Conservation (phyloP, 495 filamentous ascomycete genomes). For the Penicillium bialowiezense region DNA sequence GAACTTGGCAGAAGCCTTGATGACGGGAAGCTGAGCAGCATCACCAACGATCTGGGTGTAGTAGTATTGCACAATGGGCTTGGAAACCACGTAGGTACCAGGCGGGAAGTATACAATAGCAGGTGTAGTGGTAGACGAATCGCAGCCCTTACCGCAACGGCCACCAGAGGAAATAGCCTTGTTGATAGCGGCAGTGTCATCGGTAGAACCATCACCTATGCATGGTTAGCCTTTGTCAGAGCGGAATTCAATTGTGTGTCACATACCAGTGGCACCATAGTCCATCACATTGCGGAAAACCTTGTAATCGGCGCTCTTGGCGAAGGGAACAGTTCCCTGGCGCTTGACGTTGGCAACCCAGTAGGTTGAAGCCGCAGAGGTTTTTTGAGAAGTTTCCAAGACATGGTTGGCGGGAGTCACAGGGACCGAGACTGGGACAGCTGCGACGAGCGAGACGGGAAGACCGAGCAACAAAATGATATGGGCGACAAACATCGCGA, state of each 20-base stretch:
- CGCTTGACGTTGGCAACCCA: slow-evolving; percentile 75
- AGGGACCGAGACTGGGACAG: slow-evolving; percentile 41
- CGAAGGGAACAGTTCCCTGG: slow-evolving; percentile 67
- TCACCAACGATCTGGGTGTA: slow-evolving; percentile 83
- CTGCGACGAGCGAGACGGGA: slow-evolving; percentile 38
- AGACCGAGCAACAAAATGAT: slow-evolving; percentile 38
- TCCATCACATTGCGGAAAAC: slow-evolving; percentile 88
- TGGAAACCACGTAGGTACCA: slow-evolving; percentile 70
- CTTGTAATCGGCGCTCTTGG: slow-evolving; percentile 55
- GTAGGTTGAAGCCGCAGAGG: slow-evolving; percentile 43
- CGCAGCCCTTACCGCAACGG: slow-evolving; percentile 75
- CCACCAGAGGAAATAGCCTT: slow-evolving; percentile 70
- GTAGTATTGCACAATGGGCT: slow-evolving; percentile 69
- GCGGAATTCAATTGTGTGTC: not conserved
- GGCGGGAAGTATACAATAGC: slow-evolving; percentile 80
- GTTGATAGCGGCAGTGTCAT: slow-evolving; percentile 91
- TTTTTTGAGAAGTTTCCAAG: slow-evolving; percentile 10
- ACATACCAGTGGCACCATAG: slow-evolving; percentile 66
- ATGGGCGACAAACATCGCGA: slow-evolving; percentile 34
- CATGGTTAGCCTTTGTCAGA: slow-evolving; percentile 21
- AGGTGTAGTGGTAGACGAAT: slow-evolving; percentile 74
- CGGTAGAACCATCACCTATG: slow-evolving; percentile 69
- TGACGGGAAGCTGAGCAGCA: slow-evolving; percentile 61
- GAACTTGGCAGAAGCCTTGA: slow-evolving; percentile 74
- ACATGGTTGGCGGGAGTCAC: slow-evolving; percentile 18